Evolutionary conservation across 495 filamentous ascomycete genomes (phyloP), one percentile per base, ranked within the genome.

Genomic region (Beverwykella pulmonaria): DNA sequence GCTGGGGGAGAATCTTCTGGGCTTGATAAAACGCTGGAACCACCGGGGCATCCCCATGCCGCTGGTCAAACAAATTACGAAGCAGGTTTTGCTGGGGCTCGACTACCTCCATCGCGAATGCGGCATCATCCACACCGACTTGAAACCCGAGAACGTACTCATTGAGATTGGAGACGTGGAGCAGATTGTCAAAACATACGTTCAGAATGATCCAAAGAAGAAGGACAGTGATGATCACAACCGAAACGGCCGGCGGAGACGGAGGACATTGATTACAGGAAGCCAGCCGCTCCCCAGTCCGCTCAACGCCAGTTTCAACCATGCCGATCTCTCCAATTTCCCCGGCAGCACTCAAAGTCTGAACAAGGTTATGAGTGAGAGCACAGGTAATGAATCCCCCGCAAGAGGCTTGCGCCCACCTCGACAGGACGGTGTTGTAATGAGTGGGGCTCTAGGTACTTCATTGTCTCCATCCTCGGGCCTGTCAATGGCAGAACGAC

Each of bases 81-180:
- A 98, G 77, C 94, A 98, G 77, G 94, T 98, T 15, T 83, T 98
- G 58, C 83, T 98, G 49, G 94, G 94, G 3, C 81, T 98, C 50
- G 94, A 98, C 73, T 98, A 98, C 75, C 83, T 98, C 22, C 94
- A 98, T 71, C 87, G 94, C 53, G 94, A 98, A 78, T 98, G 94
- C 80, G 95, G 95, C 65, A 98, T 98, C 77, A 98, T 98, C 69
- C 94, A 98, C 78, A 98, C 94, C 6, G 94, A 98, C 77, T 78
- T 98, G 67, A 98, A 98, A 76, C 94, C 94, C 41, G 94, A 98
- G 73, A 98, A 98, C 75, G 94, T 98, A 29, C 80, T 98, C 72
- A 98, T 99, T 75, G 94, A 99, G 82, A 97, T 99, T 73, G 94
- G 95, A 49, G 94, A 99, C 70, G 94, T 99, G 44, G 95, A 99